A percentile compares a stretch with the other conserved stretches of the same genome.
Evolutionary conservation across 73 alveolate species (phyloP).

Genomic region (Tetrahymena malaccensis): DNA sequence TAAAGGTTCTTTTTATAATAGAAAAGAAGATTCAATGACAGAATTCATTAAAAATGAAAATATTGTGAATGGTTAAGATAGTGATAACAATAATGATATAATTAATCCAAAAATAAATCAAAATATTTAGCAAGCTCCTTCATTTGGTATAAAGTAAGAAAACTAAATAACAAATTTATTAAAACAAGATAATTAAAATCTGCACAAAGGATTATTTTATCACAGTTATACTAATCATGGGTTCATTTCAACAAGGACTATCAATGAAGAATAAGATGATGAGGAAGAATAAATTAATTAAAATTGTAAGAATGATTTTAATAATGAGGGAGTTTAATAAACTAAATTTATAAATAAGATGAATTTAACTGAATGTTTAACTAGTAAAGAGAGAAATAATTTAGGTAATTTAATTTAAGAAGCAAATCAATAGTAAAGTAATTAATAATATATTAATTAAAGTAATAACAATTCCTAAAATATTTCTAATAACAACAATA

Average conservation of each 20-base stretch:
- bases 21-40: not conserved
- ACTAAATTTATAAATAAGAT: not conserved
- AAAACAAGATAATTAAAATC: not conserved
- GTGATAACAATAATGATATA: no score
- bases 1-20: not conserved
- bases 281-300: not conserved
- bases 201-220: not conserved
- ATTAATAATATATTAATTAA: no score
- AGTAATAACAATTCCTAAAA: no score
- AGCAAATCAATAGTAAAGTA: no score
- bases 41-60: not conserved
- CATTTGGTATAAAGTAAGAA: not conserved
- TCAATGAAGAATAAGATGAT: not conserved
- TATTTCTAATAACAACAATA: no score
- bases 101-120: no score
- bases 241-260: not conserved
- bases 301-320: not conserved
- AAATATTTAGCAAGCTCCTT: not conserved
- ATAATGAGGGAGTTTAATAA: not conserved
- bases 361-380: no score
- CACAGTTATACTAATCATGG: not conserved
- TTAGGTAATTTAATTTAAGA: no score
- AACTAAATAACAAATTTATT: no score
- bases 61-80: not conserved
- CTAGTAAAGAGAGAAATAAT: not conserved